Conservation (phyloP, 176 grass and related monocot species). For the Triticum turgidum region DNA sequence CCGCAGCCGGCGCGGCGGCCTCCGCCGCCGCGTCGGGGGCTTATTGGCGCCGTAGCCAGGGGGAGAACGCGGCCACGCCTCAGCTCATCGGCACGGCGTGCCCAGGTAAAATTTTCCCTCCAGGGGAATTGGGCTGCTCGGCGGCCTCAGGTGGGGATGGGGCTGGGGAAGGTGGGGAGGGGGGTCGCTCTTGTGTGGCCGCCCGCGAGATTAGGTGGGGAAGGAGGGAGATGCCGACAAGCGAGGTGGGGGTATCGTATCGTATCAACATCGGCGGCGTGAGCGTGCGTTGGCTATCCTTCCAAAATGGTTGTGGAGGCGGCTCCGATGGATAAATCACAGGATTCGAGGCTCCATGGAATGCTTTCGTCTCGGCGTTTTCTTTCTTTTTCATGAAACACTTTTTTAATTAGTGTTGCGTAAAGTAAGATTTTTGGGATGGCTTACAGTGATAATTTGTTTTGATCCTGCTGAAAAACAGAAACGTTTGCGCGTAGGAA, state of each 20-base stretch:
- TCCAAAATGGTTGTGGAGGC: too few relatives aligned
- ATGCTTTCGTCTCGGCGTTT: too few relatives aligned
- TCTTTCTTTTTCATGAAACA: too few relatives aligned
- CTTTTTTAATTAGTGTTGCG: too few relatives aligned
- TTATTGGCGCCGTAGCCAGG: conserved; percentile 28
- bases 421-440: too few relatives aligned
- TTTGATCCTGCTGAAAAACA: too few relatives aligned
- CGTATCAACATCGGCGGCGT: neutral
- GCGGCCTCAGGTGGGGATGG: neutral
- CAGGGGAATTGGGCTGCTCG: conserved; percentile 19
- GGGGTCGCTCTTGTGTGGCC: conserved; percentile 17
- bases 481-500: too few relatives aligned
- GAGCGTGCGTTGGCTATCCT: neutral
- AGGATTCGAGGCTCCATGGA: too few relatives aligned
- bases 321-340: too few relatives aligned
- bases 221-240: neutral
- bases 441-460: too few relatives aligned
- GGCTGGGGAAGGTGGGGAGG: neutral
- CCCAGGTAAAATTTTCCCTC: neutral
- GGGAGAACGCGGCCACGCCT: neutral
- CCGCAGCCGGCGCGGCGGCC: conserved; percentile 5
- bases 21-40: conserved; percentile 14
- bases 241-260: neutral
- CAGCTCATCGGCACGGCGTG: conserved; percentile 24
- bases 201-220: conserved; percentile 34